Conservation (phyloP, 1,139 yeast species). For the Saccharomyces pastorianus region DNA sequence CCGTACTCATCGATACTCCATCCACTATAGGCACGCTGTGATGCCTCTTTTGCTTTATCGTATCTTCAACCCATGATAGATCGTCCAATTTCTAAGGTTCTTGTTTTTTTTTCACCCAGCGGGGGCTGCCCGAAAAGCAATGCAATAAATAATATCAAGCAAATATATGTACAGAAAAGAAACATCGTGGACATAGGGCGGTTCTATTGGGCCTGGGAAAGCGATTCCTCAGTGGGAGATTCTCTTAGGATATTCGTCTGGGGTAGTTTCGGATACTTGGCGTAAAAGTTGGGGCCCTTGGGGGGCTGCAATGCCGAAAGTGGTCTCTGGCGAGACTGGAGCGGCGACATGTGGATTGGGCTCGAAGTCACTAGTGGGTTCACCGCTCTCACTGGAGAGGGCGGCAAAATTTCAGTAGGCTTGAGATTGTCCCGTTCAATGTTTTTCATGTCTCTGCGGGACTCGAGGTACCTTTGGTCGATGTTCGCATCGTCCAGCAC, state of each 20-base stretch:
- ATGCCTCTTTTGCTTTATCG: background rate
- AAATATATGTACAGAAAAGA: background rate
- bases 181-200: too few species aligned
- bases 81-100: background rate
- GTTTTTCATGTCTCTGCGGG: constrained; percentile 28
- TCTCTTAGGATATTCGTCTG: constrained; percentile 18
- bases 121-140: constrained; percentile 1
- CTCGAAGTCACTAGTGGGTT: constrained; percentile 31
- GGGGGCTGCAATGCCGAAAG: background rate
- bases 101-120: background rate
- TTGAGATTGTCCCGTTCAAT: constrained; percentile 24
- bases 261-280: constrained; percentile 29
- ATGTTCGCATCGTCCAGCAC: constrained; percentile 29
- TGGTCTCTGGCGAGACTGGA: constrained; percentile 2
- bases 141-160: background rate
- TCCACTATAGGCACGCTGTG: background rate
- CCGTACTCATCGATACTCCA: constrained; percentile 41
- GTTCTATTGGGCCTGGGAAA: background rate
- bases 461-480: constrained; percentile 28
- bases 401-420: constrained; percentile 26
- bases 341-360: constrained; percentile 17
- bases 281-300: constrained; percentile 15
- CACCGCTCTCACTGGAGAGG: constrained; percentile 28
- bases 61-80: background rate
- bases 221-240: constrained; percentile 2